phyloP scores from a whole-genome alignment of 2,329 filamentous ascomycete species.

The Paraphoma chrysanthemicola region DNA sequence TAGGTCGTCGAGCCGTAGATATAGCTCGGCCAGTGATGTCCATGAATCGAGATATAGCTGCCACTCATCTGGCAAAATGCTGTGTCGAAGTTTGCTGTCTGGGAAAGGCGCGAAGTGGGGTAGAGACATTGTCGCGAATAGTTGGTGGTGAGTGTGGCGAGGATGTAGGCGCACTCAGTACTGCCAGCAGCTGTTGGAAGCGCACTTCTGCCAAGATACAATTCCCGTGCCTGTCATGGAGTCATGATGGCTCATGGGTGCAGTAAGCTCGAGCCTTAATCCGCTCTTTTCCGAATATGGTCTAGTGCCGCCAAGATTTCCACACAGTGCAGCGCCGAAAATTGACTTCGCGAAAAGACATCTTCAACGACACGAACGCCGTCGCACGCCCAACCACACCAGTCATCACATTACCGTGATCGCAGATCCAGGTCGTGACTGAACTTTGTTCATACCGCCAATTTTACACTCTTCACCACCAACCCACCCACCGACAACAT shows the following conservation, averaged over 20 bases:
- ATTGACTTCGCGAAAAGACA: conserved; percentile 1
- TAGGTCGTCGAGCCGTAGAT: conserved; percentile 65
- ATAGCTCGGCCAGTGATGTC: conserved; percentile 70
- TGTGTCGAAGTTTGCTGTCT: conserved; percentile 68
- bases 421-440: conserved; percentile 56
- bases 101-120: conserved; percentile 83
- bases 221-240: conserved; percentile 19
- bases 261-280: conserved; percentile 7
- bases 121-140: conserved; percentile 52
- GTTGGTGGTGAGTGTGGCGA: conserved; percentile 1
- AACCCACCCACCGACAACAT: conserved; percentile 25
- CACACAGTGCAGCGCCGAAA: conserved; percentile 9
- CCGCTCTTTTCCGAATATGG: conserved; percentile 24
- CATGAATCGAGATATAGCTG: conserved; percentile 78
- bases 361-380: conserved; percentile 34
- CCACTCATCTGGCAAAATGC: conserved; percentile 76
- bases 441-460: conserved; percentile 38
- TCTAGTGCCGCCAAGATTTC: conserved; percentile 49
- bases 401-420: conserved; percentile 64
- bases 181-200: background rate
- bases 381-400: conserved; percentile 43
- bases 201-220: no score
- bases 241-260: conserved; percentile 35
- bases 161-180: background rate
- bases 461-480: conserved; percentile 24